Conservation (phyloP, 768 basidiomycete species). For the Rhodotorula graminis region DNA sequence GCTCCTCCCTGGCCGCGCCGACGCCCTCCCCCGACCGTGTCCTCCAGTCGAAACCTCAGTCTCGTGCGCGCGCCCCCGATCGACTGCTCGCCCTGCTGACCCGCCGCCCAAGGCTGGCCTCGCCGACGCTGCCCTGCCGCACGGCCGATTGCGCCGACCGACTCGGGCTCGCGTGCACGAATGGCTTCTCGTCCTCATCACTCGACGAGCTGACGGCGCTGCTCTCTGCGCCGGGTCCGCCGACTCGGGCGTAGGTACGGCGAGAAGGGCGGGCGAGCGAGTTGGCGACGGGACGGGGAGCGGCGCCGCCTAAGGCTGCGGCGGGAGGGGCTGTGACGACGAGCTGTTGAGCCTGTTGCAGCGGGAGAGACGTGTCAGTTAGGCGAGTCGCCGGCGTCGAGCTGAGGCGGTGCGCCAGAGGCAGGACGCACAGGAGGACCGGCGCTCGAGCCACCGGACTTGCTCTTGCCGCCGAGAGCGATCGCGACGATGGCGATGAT, state of each 20-base stretch:
- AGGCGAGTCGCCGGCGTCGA: neutral
- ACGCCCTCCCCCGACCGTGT: too few relatives aligned
- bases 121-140: neutral
- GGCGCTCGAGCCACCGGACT: neutral
- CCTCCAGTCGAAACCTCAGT: too few relatives aligned
- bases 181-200: neutral
- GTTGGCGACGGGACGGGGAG: neutral
- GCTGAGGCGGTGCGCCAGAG: neutral
- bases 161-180: neutral
- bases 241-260: neutral
- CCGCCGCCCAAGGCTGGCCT: neutral
- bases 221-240: neutral
- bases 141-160: neutral
- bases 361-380: too few relatives aligned
- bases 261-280: conserved; percentile 3
- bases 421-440: neutral
- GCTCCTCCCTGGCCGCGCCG: too few relatives aligned
- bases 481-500: conserved; percentile 9
- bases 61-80: too few relatives aligned
- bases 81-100: too few relatives aligned
- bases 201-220: neutral
- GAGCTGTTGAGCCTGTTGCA: conserved; percentile 6
- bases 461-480: neutral
- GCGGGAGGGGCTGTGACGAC: neutral
- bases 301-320: neutral